phyloP scores from a whole-genome alignment of 306 rosid species.

The Cercis canadensis region DNA sequence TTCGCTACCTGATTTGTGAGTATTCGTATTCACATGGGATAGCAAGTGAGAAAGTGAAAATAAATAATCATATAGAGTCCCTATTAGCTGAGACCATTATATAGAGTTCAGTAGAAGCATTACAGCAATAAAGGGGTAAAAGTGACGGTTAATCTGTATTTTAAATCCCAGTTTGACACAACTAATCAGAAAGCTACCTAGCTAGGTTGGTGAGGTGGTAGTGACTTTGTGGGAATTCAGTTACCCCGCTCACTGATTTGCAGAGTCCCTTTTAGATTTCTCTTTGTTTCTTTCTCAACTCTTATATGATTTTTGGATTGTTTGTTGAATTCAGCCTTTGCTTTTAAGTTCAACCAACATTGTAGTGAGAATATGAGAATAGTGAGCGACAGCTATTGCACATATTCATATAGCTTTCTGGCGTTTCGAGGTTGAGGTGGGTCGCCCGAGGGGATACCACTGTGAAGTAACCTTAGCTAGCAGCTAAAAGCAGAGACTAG shows the following conservation, averaged over 20 bases:
- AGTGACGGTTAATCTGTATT: constrained; percentile 6
- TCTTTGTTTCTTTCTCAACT: neutral
- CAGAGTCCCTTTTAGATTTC: constrained; percentile 7
- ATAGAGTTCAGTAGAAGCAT: constrained; percentile 21
- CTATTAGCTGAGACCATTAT: constrained; percentile 19
- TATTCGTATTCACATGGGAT: constrained; percentile 24
- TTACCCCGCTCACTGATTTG: constrained; percentile 52
- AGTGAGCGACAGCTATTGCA: constrained; percentile 44
- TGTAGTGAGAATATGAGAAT: constrained; percentile 9
- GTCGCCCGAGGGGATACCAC: constrained; percentile 22
- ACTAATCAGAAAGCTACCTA: constrained; percentile 9
- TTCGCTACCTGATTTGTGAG: constrained; percentile 54
- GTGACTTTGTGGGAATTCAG: neutral
- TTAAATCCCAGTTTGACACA: neutral
- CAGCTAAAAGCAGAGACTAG: constrained; percentile 20
- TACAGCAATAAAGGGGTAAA: constrained; percentile 4
- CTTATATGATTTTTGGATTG: neutral
- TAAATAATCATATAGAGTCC: neutral
- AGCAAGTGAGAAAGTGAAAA: constrained; percentile 6
- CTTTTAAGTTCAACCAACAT: too few species aligned
- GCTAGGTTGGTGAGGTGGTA: constrained; percentile 11
- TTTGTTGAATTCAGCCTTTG: too few species aligned
- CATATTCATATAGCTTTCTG: constrained; percentile 27
- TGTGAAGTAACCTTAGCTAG: constrained; percentile 12
- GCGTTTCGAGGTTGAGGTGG: constrained; percentile 34